phyloP scores from a whole-genome alignment of 352 stramenopile species.

The Phytophthora quininea region DNA sequence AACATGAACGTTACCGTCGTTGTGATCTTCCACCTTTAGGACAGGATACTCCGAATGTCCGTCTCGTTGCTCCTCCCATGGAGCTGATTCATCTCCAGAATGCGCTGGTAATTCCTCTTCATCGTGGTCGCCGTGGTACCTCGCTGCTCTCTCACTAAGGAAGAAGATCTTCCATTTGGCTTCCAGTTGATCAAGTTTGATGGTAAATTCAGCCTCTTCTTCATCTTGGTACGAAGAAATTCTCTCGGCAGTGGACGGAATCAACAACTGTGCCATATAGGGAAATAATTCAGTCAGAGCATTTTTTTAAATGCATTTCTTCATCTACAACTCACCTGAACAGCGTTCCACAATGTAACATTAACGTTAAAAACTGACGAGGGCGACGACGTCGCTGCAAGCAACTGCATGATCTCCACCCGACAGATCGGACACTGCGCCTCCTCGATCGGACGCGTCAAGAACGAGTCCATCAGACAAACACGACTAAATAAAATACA shows the following conservation, averaged over 20 bases:
- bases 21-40: constrained; percentile 54
- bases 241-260: constrained; percentile 30
- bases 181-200: constrained; percentile 58
- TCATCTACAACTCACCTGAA: constrained; percentile 44
- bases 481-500: constrained; percentile 39
- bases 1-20: constrained; percentile 58
- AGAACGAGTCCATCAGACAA: constrained; percentile 56
- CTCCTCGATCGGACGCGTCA: constrained; percentile 50
- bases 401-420: constrained; percentile 39
- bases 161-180: constrained; percentile 61
- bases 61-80: constrained; percentile 29
- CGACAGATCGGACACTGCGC: constrained; percentile 59
- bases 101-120: constrained; percentile 11
- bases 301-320: too few relatives aligned
- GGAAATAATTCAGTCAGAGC: too few relatives aligned
- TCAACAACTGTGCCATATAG: constrained; percentile 36
- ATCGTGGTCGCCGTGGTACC: constrained; percentile 36
- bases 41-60: constrained; percentile 45
- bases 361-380: constrained; percentile 59
- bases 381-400: constrained; percentile 28
- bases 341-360: constrained; percentile 75
- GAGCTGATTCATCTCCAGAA: neutral
- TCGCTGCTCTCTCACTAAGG: constrained; percentile 34
- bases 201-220: constrained; percentile 59
- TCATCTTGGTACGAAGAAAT: constrained; percentile 26